A percentile compares a stretch with the other conserved stretches of the same genome.
These are phyloP conservation scores for Arctostaphylos glauca DNA, from an alignment of 148 eudicot genomes.

Conservation along the genomic window DNA sequence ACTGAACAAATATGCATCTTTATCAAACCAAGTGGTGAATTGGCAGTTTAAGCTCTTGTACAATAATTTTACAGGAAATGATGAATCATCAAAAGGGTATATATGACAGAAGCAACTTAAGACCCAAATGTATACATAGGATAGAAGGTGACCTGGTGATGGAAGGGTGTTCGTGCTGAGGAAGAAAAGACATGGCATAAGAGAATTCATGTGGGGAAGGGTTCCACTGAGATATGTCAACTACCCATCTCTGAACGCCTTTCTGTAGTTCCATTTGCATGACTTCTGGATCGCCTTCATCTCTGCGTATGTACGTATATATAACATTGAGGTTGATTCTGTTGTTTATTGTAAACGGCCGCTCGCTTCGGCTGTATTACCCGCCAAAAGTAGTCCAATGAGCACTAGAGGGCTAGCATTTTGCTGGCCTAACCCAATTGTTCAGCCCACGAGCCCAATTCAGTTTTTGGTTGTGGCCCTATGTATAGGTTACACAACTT, in stretches of 20 bases:
- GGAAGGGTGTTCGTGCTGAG: slow-evolving; percentile 50
- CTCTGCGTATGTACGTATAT: not conserved
- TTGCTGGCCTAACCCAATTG: too few species aligned
- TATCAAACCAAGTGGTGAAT: not conserved
- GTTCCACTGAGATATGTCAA: slow-evolving; percentile 70
- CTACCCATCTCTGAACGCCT: slow-evolving; percentile 71
- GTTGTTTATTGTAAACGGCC: too few species aligned
- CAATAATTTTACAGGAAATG: not conserved
- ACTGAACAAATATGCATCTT: not conserved
- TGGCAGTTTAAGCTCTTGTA: not conserved
- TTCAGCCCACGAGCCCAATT: too few species aligned
- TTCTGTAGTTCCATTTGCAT: slow-evolving; percentile 32
- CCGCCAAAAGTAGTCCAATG: too few species aligned
- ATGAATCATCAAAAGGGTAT: not conserved
- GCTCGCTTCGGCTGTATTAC: too few species aligned
- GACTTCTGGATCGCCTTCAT: not conserved
- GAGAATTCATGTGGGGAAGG: slow-evolving; percentile 50
- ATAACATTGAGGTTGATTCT: too few species aligned
- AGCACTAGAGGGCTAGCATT: too few species aligned
- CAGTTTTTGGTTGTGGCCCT: too few species aligned
- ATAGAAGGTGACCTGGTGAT: slow-evolving; percentile 44
- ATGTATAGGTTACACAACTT: too few species aligned
- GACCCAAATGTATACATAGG: not conserved
- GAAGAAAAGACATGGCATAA: slow-evolving; percentile 54
- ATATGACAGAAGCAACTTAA: not conserved